Percentiles rank a stretch among this genome's conserved stretches.
Evolutionary conservation across 805 yeast species (phyloP).

Genomic region (Candida nitratophila): DNA sequence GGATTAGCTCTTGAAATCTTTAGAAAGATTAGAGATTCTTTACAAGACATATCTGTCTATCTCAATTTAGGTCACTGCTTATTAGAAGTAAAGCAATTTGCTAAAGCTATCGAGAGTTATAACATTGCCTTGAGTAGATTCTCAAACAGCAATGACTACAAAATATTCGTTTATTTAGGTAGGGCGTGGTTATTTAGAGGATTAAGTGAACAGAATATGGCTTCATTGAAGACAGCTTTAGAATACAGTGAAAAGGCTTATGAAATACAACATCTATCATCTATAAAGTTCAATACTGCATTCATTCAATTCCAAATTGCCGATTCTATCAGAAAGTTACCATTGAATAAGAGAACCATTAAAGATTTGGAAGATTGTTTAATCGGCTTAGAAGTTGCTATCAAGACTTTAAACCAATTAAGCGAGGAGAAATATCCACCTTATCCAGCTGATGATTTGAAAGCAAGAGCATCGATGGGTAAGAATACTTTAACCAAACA

Average conservation of each 20-base stretch:
- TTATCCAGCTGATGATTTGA: constrained; percentile 70
- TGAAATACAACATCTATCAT: constrained; percentile 30
- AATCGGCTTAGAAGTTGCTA: constrained; percentile 54
- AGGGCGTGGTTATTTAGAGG: constrained; percentile 87
- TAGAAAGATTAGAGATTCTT: constrained; percentile 82
- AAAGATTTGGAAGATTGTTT: constrained; percentile 53
- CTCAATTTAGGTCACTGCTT: constrained; percentile 85
- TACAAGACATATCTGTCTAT: constrained; percentile 76
- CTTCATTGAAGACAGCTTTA: constrained; percentile 54
- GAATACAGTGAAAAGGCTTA: constrained; percentile 56
- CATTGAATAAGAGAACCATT: constrained; percentile 51
- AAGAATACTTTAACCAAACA: constrained; percentile 65
- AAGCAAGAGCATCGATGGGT: constrained; percentile 84
- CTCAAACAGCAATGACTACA: constrained; percentile 54
- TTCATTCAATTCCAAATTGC: constrained; percentile 83
- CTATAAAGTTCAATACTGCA: constrained; percentile 72
- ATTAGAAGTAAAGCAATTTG: constrained; percentile 71
- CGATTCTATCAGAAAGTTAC: constrained; percentile 63
- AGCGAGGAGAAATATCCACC: constrained; percentile 61
- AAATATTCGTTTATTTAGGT: constrained; percentile 66
- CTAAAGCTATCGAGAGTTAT: constrained; percentile 84
- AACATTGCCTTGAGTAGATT: constrained; percentile 69
- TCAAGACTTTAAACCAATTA: constrained; percentile 48
- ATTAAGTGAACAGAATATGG: constrained; percentile 53
- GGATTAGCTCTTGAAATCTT: constrained; percentile 79